These are phyloP conservation scores for Albophoma yamanashiensis DNA, from an alignment of 2,329 filamentous ascomycete genomes.

Conservation along the genomic window DNA sequence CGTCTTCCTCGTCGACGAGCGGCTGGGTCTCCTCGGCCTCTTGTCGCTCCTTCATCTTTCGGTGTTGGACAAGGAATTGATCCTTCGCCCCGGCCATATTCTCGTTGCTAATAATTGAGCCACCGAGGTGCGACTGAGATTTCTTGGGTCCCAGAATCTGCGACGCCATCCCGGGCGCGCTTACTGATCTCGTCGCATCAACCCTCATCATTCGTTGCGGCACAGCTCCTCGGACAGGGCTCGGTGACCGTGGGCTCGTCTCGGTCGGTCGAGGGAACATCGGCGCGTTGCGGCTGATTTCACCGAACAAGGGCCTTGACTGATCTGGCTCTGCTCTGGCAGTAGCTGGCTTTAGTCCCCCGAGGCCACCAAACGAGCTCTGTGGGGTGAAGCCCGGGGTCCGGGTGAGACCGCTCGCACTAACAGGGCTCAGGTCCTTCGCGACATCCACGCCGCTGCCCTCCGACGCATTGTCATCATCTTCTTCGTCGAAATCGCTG, in stretches of 20 bases:
- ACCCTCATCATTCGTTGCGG: slow-evolving; percentile 37
- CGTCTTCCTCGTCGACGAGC: slow-evolving; percentile 59
- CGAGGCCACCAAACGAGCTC: slow-evolving; percentile 45
- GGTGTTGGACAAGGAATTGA: slow-evolving; percentile 37
- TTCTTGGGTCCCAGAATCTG: slow-evolving; percentile 35
- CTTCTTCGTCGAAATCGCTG: slow-evolving; percentile 30
- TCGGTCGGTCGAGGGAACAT: slow-evolving; percentile 42
- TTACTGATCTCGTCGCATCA: slow-evolving; percentile 46
- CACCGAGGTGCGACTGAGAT: slow-evolving; percentile 23
- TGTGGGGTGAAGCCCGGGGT: slow-evolving; percentile 44
- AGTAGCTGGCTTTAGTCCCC: slow-evolving; percentile 22
- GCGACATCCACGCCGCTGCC: slow-evolving; percentile 55
- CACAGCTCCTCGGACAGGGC: slow-evolving; percentile 52
- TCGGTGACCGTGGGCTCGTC: slow-evolving; percentile 61
- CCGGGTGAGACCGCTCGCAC: slow-evolving; percentile 29
- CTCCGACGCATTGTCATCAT: slow-evolving; percentile 39
- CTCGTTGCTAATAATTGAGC: slow-evolving; percentile 29
- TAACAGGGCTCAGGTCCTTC: slow-evolving; percentile 47
- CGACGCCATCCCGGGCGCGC: slow-evolving; percentile 48
- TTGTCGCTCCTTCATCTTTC: slow-evolving; percentile 40
- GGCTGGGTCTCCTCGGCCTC: slow-evolving; percentile 46
- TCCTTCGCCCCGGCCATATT: slow-evolving; percentile 26
- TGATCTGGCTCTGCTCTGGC: slow-evolving; percentile 30
- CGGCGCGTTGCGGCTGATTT: slow-evolving; percentile 38
- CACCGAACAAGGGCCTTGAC: slow-evolving; percentile 41